A percentile compares a stretch with the other conserved stretches of the same genome.
These are phyloP conservation scores for Mycena metata DNA, from an alignment of 768 basidiomycete genomes.

Conservation along the genomic window DNA sequence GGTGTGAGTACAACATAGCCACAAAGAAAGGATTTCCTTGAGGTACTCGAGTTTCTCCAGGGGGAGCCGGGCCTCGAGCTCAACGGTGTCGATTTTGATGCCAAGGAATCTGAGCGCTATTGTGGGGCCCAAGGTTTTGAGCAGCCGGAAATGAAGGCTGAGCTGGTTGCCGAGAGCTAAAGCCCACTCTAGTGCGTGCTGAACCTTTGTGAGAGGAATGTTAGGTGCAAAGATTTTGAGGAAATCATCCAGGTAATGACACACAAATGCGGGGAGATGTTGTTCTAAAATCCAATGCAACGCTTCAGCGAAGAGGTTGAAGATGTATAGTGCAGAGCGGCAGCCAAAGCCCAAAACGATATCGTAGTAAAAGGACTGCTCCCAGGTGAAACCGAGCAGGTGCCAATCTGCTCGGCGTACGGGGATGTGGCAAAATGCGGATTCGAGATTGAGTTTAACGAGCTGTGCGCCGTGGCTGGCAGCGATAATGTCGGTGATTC, in stretches of 20 bases:
- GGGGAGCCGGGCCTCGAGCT: slow-evolving; percentile 53
- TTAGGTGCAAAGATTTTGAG: slow-evolving; percentile 41
- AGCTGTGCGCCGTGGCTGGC: slow-evolving; percentile 48
- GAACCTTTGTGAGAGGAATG: neutral
- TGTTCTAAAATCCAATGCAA: slow-evolving; percentile 55
- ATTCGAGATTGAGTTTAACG: slow-evolving; percentile 40
- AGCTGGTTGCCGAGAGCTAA: no score
- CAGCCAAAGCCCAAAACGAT: slow-evolving; percentile 51
- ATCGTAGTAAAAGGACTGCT: slow-evolving; percentile 44
- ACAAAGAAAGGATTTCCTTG: neutral
- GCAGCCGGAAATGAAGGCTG: no score
- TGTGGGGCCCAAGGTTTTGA: no score
- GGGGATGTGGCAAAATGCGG: slow-evolving; percentile 54
- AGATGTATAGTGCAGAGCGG: slow-evolving; percentile 47
- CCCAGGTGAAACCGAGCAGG: slow-evolving; percentile 51
- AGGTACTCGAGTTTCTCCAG: slow-evolving; percentile 48
- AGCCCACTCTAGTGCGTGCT: slow-evolving; percentile 47
- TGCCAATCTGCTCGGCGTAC: slow-evolving; percentile 48
- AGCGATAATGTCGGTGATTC: slow-evolving; percentile 40
- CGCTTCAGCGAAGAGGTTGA: slow-evolving; percentile 35
- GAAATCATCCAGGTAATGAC: slow-evolving; percentile 55
- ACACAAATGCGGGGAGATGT: slow-evolving; percentile 48
- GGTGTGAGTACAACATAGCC: neutral
- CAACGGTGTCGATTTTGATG: no score
- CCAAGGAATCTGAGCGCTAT: no score